Base-by-base conservation (phyloP, 192 early-diverging fungal species). In the Lunasporangiospora selenospora region DNA sequence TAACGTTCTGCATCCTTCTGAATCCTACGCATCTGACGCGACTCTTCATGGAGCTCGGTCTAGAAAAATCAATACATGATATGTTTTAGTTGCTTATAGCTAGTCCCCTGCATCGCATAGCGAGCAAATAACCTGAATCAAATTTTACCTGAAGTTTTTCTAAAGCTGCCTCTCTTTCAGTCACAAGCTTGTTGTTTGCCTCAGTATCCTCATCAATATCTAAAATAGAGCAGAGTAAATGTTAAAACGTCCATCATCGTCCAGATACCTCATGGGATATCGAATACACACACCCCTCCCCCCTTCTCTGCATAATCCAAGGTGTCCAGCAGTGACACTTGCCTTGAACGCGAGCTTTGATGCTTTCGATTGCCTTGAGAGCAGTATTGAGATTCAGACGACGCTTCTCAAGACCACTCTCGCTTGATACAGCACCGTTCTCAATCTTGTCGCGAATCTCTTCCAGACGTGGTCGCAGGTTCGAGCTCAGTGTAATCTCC, bases 1-100 rank as follows among this genome's bases (percentile, higher is more conserved):
- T 90, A 93, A 45, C 91, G 89, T 46, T 96, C 95, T 16, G 89
- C 64, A 33, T 80, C 78, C 40, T 87, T 83, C 46, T 89, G 84
- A 26, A 83, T 65, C 24, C 66, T 66, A 41, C 86, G 78, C 67
- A 91, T 42, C 15, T 48, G 56, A 41, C 84, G 79, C 9, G 67
- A 40, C 11, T 76, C 78, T 37, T 85, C 76, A 39, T 43, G 37
- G 67, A 85, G 88, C 16, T 84, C 79, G 36, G 61, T 60, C 80
- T 86, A 53, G 7, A 37, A 53, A 37, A 50, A 26, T 10, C 11
- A 13, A 26, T 58, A 15, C 18, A 56, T 18, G 5, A 31, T 11
- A 31, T 27, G 21, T 32, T 15, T 27, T n/a, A 54, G 30, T 6
- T 15, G n/a, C 27, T 3, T 27, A 1, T 8, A 26, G n/a, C 5